phyloP scores from a whole-genome alignment of 495 filamentous ascomycete species.

The Aspergillus affinis region DNA sequence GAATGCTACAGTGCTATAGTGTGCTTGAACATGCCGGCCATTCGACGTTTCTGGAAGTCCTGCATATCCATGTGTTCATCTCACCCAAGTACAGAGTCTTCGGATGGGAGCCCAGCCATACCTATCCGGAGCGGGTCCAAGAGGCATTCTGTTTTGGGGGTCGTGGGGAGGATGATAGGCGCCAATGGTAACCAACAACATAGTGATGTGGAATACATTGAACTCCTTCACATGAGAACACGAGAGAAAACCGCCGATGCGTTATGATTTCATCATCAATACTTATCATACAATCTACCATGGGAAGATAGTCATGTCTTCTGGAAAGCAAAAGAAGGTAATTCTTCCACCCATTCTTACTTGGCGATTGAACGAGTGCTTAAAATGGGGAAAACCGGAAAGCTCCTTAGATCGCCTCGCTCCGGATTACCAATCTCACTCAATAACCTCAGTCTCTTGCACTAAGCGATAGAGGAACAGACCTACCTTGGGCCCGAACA shows the following conservation, averaged over 20 bases:
- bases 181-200: not conserved
- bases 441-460: too few relatives aligned
- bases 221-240: not conserved
- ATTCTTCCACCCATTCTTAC: too few relatives aligned
- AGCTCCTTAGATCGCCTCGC: too few relatives aligned
- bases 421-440: too few relatives aligned
- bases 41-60: not conserved
- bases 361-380: too few relatives aligned
- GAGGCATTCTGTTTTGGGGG: not conserved
- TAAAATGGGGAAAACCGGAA: too few relatives aligned
- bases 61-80: not conserved
- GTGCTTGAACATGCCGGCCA: conserved; percentile 2
- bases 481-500: too few relatives aligned
- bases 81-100: not conserved
- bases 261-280: not conserved
- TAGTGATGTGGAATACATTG: not conserved
- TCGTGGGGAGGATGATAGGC: not conserved
- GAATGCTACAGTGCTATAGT: conserved; percentile 1
- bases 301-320: too few relatives aligned
- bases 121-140: not conserved
- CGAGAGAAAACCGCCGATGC: not conserved
- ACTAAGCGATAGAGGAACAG: too few relatives aligned
- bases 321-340: too few relatives aligned
- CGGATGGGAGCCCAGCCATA: not conserved
- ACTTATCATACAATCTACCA: too few relatives aligned